Base-by-base conservation (phyloP, 768 basidiomycete species). In the Mycena galopus region DNA sequence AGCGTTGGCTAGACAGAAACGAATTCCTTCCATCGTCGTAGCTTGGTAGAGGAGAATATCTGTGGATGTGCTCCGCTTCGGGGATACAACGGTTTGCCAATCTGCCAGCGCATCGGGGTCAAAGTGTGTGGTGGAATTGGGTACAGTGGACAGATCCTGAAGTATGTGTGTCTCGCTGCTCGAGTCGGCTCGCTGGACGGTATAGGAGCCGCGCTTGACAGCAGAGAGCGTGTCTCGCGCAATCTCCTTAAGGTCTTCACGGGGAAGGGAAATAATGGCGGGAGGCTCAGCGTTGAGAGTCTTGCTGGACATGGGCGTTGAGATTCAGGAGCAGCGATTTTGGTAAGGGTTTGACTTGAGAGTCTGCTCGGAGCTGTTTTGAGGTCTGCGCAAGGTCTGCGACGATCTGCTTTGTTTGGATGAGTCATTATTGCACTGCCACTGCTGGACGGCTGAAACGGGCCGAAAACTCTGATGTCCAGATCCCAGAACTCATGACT, bases 201-300 rank as follows among this genome's bases (percentile, higher is more conserved):
- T 47, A 50, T 69, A 73, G 1, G 32, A 62, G 11, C 73, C 73
- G 32, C 42, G 64, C 64, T 47, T 29, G 16, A 73, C 68, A 0
- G 73, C 73, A 11, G 73, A 58, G 32, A 73, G 73, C 3, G 73
- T 69, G 8, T 69, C 68, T 9, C 19, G 57, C 2, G 73, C 73
- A n/a, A 73, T 67, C 55, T 66, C 21, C n/a, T 50, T n/a, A 42
- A 73, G 72, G 33, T 73, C 67, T 30, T 68, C 66, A 21, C 72
- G 72, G 4, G 72, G 72, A 2, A 61, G 66, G 25, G 23, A 7
- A 51, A 51, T 14, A 19, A 51, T 12, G 2, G 50, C 50, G 25
- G 50, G 50, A 2, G 50, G 23, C 11, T 11, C 50, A 9, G 50
- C 50, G 50, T 51, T 51, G 25, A 51, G 50, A 23, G 50, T 51